Evolutionary conservation across 2,329 filamentous ascomycete genomes (phyloP).

Genomic region (Chaetomiaceae sp.): DNA sequence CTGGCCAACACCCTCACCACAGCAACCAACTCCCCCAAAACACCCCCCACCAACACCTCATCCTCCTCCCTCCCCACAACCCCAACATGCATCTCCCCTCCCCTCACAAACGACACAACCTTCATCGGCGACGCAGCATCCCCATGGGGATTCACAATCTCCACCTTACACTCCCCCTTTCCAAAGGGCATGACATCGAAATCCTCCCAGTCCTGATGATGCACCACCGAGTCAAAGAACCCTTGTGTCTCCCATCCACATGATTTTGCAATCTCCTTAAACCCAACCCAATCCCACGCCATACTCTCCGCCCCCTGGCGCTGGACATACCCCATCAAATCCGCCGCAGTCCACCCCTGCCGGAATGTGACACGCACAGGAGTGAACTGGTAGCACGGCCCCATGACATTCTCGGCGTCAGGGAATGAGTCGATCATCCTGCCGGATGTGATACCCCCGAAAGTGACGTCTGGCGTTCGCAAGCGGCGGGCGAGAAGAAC

Average conservation of each 20-base stretch:
- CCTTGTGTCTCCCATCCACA: slow-evolving; percentile 36
- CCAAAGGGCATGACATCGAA: slow-evolving; percentile 42
- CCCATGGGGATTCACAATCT: slow-evolving; percentile 35
- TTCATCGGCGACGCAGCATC: slow-evolving; percentile 40
- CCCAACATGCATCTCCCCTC: slow-evolving; percentile 38
- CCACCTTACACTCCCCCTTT: slow-evolving; percentile 28
- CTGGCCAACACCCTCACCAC: slow-evolving; percentile 17
- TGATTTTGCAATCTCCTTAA: slow-evolving; percentile 46
- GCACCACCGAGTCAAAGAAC: slow-evolving; percentile 55
- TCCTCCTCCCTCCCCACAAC: slow-evolving; percentile 42
- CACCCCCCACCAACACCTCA: slow-evolving; percentile 32
- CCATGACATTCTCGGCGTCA: slow-evolving; percentile 52
- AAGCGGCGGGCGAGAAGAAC: slow-evolving; percentile 58
- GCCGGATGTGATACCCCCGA: slow-evolving; percentile 62
- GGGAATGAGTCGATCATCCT: slow-evolving; percentile 51
- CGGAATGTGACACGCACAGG: slow-evolving; percentile 57
- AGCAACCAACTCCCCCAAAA: slow-evolving; percentile 31
- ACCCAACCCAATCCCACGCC: slow-evolving; percentile 47
- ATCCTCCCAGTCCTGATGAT: slow-evolving; percentile 44
- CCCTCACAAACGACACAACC: slow-evolving; percentile 41
- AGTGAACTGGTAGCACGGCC: slow-evolving; percentile 64
- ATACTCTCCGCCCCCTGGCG: slow-evolving; percentile 53
- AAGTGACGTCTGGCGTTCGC: slow-evolving; percentile 52
- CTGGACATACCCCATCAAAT: slow-evolving; percentile 51
- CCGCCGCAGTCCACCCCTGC: slow-evolving; percentile 36